phyloP scores from a whole-genome alignment of 345 rosid species.

The Draba incana region DNA sequence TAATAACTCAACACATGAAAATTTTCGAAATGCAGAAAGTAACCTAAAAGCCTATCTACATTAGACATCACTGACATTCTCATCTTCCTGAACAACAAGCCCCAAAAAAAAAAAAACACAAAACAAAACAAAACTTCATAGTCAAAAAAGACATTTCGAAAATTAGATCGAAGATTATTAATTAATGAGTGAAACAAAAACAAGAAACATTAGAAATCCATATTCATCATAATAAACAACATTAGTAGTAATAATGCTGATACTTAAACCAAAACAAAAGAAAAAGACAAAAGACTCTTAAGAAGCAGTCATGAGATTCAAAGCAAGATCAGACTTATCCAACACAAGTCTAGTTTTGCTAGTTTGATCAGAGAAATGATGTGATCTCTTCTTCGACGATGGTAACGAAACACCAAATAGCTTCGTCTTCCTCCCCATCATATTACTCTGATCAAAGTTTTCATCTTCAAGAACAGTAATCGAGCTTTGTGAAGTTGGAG shows the following conservation, averaged over 20 bases:
- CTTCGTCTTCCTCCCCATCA: constrained; percentile 50
- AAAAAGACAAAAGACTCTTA: background rate
- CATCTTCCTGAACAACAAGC: constrained; percentile 44
- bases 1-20: constrained; percentile 33
- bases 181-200: constrained; percentile 28
- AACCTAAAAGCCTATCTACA: constrained; percentile 44
- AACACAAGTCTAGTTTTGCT: constrained; percentile 65
- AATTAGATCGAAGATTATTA: constrained; percentile 12
- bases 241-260: constrained; percentile 33
- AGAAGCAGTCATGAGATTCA: constrained; percentile 85
- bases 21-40: constrained; percentile 38
- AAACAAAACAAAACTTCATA: constrained; percentile 33
- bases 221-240: constrained; percentile 12
- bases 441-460: constrained; percentile 13
- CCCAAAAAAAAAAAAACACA: background rate
- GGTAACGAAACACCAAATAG: constrained; percentile 78
- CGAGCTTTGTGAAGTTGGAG: constrained; percentile 43
- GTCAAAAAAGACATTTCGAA: background rate
- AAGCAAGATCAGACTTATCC: constrained; percentile 81
- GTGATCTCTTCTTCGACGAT: constrained; percentile 68
- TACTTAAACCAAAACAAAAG: background rate
- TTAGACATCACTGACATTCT: constrained; percentile 53
- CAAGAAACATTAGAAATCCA: background rate
- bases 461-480: constrained; percentile 41
- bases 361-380: constrained; percentile 52